Conservation (phyloP, 495 filamentous ascomycete species). For the Niebla homalea region DNA sequence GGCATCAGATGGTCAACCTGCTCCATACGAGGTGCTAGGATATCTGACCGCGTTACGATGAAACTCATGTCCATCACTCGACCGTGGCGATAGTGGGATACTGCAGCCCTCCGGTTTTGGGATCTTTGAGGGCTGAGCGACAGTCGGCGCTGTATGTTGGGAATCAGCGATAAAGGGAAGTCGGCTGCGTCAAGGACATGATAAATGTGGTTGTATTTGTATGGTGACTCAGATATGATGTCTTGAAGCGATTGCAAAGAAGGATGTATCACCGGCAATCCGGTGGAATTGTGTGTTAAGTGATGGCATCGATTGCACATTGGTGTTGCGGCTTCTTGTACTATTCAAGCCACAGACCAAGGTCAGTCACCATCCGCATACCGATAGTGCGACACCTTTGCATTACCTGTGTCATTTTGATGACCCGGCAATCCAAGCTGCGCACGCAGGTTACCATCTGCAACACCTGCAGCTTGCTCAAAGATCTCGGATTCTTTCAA, state of each 20-base stretch:
- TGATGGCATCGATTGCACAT: slow-evolving; percentile 81
- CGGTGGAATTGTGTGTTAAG: slow-evolving; percentile 59
- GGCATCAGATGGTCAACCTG: slow-evolving; percentile 76
- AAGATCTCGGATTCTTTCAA: slow-evolving; percentile 8
- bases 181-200: slow-evolving; percentile 97
- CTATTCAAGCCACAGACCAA: neutral
- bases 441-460: slow-evolving; percentile 30
- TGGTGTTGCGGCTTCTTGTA: slow-evolving; percentile 20
- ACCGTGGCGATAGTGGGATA: slow-evolving; percentile 45
- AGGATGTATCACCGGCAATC: slow-evolving; percentile 59
- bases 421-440: slow-evolving; percentile 23
- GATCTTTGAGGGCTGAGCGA: slow-evolving; percentile 53
- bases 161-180: slow-evolving; percentile 82
- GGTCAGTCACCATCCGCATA: too few relatives aligned
- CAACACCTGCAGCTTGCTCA: slow-evolving; percentile 20
- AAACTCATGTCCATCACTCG: slow-evolving; percentile 58
- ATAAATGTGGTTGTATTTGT: slow-evolving; percentile 85
- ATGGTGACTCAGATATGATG: slow-evolving; percentile 72
- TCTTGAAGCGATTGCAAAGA: slow-evolving; percentile 61
- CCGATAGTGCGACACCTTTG: neutral
- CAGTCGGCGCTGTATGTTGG: slow-evolving; percentile 46
- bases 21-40: slow-evolving; percentile 65
- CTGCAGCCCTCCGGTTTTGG: slow-evolving; percentile 57
- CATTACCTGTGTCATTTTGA: too few relatives aligned
- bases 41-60: slow-evolving; percentile 77